Evolutionary conservation across 306 rosid genomes (phyloP).

Genomic region (Medicago truncatula): MtrunA17r5.0-ANR NC_053044.1:50092501-50093000

Average conservation of each 20-base stretch:
- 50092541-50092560: constrained; percentile 15
- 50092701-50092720: background rate
- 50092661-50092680: background rate
- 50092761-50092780: too few relatives aligned
- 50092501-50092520: constrained; percentile 34
- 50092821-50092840: background rate
- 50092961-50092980: constrained; percentile 78
- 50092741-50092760: too few relatives aligned
- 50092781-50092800: background rate
- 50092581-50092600: constrained; percentile 74
- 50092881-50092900: constrained; percentile 92
- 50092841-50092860: background rate
- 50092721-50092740: background rate
- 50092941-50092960: constrained; percentile 72
- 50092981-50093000: constrained; percentile 37
- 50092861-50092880: constrained; percentile 60
- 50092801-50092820: constrained; percentile 3
- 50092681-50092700: too few relatives aligned
- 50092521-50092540: constrained; percentile 14
- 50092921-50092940: constrained; percentile 80
- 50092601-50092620: constrained; percentile 84
- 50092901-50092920: constrained; percentile 99
- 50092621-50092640: constrained; percentile 80
- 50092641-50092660: constrained; percentile 37
- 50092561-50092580: constrained; percentile 60